Conservation (phyloP, 148 eudicot species). For the Rhododendron simsii region DNA sequence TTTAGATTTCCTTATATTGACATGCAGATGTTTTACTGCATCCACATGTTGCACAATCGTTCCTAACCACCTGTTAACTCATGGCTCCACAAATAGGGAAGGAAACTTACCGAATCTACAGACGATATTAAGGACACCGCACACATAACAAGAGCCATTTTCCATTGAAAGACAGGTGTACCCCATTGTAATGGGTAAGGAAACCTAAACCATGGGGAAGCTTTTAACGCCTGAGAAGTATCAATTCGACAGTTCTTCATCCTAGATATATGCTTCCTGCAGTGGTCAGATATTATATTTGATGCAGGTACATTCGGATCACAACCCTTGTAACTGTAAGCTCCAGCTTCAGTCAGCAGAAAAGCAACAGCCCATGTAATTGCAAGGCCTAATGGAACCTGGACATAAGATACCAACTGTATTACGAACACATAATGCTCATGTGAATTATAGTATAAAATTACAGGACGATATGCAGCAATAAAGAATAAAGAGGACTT, state of each 20-base stretch:
- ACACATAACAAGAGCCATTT: constrained; percentile 97
- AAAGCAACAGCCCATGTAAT: constrained; percentile 87
- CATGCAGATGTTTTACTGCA: neutral
- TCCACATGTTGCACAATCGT: neutral
- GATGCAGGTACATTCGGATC: constrained; percentile 75
- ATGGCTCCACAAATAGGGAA: neutral
- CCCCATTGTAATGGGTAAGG: constrained; percentile 99
- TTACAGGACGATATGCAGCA: neutral
- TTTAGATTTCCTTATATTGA: neutral
- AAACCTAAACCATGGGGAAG: constrained; percentile 95
- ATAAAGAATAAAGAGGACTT: constrained; percentile 1
- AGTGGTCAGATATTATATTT: constrained; percentile 76
- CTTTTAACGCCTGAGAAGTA: constrained; percentile 79
- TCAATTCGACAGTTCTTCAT: constrained; percentile 89
- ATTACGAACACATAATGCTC: neutral
- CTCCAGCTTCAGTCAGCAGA: constrained; percentile 90
- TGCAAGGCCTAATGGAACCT: constrained; percentile 91
- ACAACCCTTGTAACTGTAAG: constrained; percentile 80
- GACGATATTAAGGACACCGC: constrained; percentile 80
- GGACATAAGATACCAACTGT: constrained; percentile 8
- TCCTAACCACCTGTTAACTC: neutral
- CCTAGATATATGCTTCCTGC: constrained; percentile 70
- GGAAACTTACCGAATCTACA: constrained; percentile 82
- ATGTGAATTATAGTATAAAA: neutral
- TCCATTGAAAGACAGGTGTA: constrained; percentile 78